Evolutionary conservation across 164 flowering plant species (phyloP), one percentile per base, ranked within the genome.

Genomic region (Magnolia changhungtana): DNA sequence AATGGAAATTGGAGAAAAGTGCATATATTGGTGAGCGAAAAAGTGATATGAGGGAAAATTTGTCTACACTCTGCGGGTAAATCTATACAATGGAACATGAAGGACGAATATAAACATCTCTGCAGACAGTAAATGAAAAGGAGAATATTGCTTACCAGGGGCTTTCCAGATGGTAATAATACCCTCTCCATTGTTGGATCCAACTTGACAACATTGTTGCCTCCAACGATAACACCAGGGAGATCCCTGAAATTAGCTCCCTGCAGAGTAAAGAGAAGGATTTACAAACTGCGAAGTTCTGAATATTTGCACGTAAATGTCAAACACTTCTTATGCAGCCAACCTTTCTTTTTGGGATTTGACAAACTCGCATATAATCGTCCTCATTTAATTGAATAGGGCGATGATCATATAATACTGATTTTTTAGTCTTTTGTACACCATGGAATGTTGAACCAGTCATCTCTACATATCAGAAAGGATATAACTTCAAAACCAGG

Each of bases 231-330:
- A 1, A 95, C 91, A 50, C 99, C 99, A 8, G 88, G 85, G 18
- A 95, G 78, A 78, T 95, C 88, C 75, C 99, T 87, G 27, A 91
- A 95, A 65, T 86, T 86, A 50, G 97, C 99, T 10, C 98, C 97
- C 98, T 93, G 16, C 21, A 52, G 45, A 66, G 4, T 27, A 21
- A 73, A 31, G 51, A 64, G 11, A 20, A 13, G 19, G 19, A 65
- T 49, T 64, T 50, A 29, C 21, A 24, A 13, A 67, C 11, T 21
- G 52, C 10, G 3, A 65, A 67, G 24, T 50, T 27, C 16, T 16
- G 11, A 50, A 63, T 11, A n/a, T 58, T 11, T 20, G 29, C 20
- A 7, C 6, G 8, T 13, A 68, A 24, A 64, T 58, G 58, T 5
- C 29, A 5, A 11, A 8, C n/a, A 71, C 49, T 49, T 63, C n/a